Conservation (phyloP, 192 early-diverging fungal species). For the Phycomyces blakesleeanus region DNA sequence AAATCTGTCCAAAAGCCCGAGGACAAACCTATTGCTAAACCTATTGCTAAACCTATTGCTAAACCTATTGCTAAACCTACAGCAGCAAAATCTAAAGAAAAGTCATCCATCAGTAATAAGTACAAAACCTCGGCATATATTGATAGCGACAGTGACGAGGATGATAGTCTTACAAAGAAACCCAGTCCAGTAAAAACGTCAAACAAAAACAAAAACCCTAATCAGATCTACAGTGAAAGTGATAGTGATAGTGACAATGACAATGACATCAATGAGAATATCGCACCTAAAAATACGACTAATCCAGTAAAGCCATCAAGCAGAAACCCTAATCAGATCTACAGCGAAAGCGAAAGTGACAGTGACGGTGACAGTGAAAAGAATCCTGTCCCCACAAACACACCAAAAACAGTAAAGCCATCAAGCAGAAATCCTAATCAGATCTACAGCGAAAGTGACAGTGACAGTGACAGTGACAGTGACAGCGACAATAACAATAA, state of each 20-base stretch:
- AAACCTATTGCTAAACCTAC: not conserved
- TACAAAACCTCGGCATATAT: not conserved
- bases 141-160: not conserved
- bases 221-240: not conserved
- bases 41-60: no score
- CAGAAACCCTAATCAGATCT: not conserved
- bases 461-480: not conserved
- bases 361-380: not conserved
- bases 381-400: not conserved
- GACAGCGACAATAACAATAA: not conserved
- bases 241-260: not conserved
- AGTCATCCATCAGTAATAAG: not conserved
- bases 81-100: no score
- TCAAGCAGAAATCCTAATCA: not conserved
- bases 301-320: not conserved
- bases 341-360: not conserved
- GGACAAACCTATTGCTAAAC: not conserved
- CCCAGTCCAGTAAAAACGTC: not conserved
- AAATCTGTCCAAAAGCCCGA: not conserved
- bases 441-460: not conserved
- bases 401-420: not conserved
- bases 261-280: not conserved
- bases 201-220: not conserved
- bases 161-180: not conserved
- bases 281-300: not conserved